Percentiles rank a stretch among this genome's conserved stretches.
Evolutionary conservation across 495 filamentous ascomycete genomes (phyloP).

Genomic region (Trichoderma orchidacearum): DNA sequence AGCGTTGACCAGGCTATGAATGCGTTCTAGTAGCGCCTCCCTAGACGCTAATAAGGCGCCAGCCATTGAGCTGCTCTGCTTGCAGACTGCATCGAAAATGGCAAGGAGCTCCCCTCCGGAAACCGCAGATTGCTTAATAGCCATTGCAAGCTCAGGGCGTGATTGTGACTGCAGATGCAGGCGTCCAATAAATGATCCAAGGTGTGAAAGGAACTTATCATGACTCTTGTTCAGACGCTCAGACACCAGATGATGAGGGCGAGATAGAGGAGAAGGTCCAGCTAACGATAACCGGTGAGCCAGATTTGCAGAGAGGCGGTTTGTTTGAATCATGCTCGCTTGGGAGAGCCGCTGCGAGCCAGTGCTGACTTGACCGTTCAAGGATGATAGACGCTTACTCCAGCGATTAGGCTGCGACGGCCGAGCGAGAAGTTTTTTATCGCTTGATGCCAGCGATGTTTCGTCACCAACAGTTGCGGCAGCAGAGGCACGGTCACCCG

Average conservation of each 20-base stretch:
- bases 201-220: conserved; percentile 74
- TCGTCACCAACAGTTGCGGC: not conserved
- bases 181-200: conserved; percentile 85
- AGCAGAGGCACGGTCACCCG: conserved; percentile 20
- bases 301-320: conserved; percentile 34
- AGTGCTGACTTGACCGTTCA: conserved; percentile 19
- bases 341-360: conserved; percentile 25
- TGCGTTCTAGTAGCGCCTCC: conserved; percentile 64
- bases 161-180: conserved; percentile 82
- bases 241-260: conserved; percentile 36
- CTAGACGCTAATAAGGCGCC: conserved; percentile 53
- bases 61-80: conserved; percentile 55
- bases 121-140: conserved; percentile 59
- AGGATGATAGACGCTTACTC: conserved; percentile 30
- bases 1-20: conserved; percentile 65
- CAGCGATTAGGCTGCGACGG: conserved; percentile 3
- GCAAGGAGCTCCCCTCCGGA: conserved; percentile 66
- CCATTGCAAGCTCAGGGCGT: conserved; percentile 60
- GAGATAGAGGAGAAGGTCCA: conserved; percentile 26
- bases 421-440: not conserved
- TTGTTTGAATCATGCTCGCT: conserved; percentile 12
- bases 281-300: conserved; percentile 40
- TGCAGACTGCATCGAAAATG: conserved; percentile 72
- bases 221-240: conserved; percentile 60
- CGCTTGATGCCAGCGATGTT: not conserved